phyloP scores from a whole-genome alignment of 1,139 yeast genomes.

The Kodamaea plutei region DNA sequence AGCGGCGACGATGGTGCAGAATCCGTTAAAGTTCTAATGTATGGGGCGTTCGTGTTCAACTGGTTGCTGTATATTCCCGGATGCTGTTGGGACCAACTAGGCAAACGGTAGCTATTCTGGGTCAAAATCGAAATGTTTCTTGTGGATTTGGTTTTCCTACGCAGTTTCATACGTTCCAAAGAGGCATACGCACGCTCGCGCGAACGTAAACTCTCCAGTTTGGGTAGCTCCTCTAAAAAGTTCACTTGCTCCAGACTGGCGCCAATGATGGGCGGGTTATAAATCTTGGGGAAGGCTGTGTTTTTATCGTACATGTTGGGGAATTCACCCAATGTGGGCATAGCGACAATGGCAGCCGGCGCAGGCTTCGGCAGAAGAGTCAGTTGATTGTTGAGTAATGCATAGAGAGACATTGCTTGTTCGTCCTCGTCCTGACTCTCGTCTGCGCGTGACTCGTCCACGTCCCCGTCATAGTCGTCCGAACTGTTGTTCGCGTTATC shows the following conservation, averaged over 20 bases:
- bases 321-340: conserved; percentile 45
- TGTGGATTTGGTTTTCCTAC: conserved; percentile 52
- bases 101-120: conserved; percentile 21
- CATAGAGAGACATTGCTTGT: conserved; percentile 48
- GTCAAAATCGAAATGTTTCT: conserved; percentile 27
- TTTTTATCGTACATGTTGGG: conserved; percentile 31
- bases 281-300: conserved; percentile 10
- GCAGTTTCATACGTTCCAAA: conserved; percentile 55
- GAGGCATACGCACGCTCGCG: conserved; percentile 67
- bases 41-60: neutral
- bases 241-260: conserved; percentile 10
- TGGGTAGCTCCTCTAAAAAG: conserved; percentile 29
- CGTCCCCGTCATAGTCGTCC: conserved; percentile 8
- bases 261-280: conserved; percentile 2
- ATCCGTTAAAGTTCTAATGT: neutral
- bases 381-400: conserved; percentile 28
- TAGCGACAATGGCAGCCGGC: conserved; percentile 24
- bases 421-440: conserved; percentile 51
- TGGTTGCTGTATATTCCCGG: neutral
- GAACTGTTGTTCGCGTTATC: conserved; percentile 10
- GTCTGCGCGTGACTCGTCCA: conserved; percentile 15
- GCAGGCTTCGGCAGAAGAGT: conserved; percentile 19
- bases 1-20: neutral
- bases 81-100: conserved; percentile 12
- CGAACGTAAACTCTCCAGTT: conserved; percentile 37